Percentiles rank a stretch among this genome's conserved stretches.
Evolutionary conservation across 768 basidiomycete genomes (phyloP).

Genomic region (Tricholoma saponaceum): DNA sequence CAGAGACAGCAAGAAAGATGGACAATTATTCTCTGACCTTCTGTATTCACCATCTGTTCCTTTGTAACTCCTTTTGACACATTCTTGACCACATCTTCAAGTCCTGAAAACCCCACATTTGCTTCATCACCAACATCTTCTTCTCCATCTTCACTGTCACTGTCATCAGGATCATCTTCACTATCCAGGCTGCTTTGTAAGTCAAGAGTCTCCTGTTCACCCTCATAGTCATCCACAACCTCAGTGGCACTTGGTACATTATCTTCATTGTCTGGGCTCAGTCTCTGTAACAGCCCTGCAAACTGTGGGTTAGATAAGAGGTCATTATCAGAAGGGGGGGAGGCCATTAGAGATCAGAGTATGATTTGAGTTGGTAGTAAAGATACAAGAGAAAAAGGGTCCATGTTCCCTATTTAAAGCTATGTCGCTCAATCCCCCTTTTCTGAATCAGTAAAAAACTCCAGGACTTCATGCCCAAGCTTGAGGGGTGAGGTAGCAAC

Average conservation of each 20-base stretch:
- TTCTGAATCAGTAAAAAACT: neutral
- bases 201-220: conserved; percentile 15
- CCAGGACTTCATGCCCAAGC: neutral
- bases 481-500: neutral
- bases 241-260: conserved; percentile 7
- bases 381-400: no score
- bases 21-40: conserved; percentile 13
- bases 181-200: neutral
- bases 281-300: neutral
- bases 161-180: conserved; percentile 7
- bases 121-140: neutral
- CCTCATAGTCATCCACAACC: conserved; percentile 19
- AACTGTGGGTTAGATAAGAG: neutral
- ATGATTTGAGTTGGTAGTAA: no score
- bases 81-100: neutral
- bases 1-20: neutral
- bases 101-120: neutral
- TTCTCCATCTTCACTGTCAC: conserved; percentile 6
- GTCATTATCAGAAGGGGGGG: neutral
- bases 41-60: conserved; percentile 24
- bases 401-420: neutral
- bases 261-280: neutral
- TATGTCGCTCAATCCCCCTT: neutral
- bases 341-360: neutral
- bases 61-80: conserved; percentile 22